Evolutionary conservation across 2,329 filamentous ascomycete species (phyloP).

Genomic region (Zasmidium citrigriseum): DNA sequence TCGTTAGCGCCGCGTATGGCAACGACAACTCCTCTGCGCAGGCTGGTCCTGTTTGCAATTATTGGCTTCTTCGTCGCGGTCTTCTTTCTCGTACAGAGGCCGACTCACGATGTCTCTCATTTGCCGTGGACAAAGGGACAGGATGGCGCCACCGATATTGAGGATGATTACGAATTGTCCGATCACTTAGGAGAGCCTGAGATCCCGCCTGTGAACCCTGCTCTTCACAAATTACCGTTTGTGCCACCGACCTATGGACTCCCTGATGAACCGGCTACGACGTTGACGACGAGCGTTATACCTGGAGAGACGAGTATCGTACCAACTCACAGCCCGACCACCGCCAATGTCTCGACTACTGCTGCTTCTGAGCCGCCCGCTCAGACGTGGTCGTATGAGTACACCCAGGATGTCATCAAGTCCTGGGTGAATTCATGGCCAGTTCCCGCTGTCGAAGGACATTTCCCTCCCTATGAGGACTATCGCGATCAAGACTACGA

Average conservation of each 20-base stretch:
- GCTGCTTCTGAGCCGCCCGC: not conserved
- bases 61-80: constrained; percentile 35
- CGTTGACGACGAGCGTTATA: not conserved
- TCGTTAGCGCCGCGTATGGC: not conserved
- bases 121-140: not conserved
- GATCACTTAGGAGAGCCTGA: constrained; percentile 12
- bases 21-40: constrained; percentile 35
- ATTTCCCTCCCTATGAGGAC: constrained; percentile 48
- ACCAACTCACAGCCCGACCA: not conserved
- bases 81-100: constrained; percentile 23
- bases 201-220: not conserved
- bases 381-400: constrained; percentile 6
- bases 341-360: not conserved
- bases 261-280: not conserved
- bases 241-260: not conserved
- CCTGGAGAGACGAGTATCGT: not conserved
- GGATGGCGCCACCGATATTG: not conserved
- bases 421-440: constrained; percentile 44
- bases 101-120: constrained; percentile 16
- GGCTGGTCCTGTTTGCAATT: constrained; percentile 39
- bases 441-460: constrained; percentile 37
- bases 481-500: constrained; percentile 47
- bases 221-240: not conserved
- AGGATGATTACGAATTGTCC: constrained; percentile 18
- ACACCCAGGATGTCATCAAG: constrained; percentile 38